These are phyloP conservation scores for Plasmopara viticola DNA, from an alignment of 352 stramenopile genomes.

Conservation along the genomic window DNA sequence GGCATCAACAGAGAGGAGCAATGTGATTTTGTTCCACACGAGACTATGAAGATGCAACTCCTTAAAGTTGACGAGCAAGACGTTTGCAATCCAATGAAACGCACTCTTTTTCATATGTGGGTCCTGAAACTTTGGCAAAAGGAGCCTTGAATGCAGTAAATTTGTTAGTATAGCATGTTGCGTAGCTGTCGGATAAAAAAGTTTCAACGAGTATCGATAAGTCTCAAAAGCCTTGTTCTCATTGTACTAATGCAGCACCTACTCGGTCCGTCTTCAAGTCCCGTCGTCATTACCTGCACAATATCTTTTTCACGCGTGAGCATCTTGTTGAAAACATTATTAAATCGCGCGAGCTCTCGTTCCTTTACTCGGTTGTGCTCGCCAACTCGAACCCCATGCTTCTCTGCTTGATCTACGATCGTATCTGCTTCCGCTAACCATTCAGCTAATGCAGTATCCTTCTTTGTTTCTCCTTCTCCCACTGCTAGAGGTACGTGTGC, in stretches of 20 bases:
- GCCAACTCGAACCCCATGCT: conserved; percentile 26
- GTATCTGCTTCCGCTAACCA: conserved; percentile 50
- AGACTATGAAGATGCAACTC: conserved; percentile 69
- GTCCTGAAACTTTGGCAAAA: conserved; percentile 52
- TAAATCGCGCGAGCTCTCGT: conserved; percentile 43
- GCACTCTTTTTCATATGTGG: conserved; percentile 44
- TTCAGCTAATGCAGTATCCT: conserved; percentile 32
- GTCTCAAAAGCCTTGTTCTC: not conserved
- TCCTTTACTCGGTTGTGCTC: conserved; percentile 40
- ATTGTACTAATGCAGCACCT: conserved; percentile 12
- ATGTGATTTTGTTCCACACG: conserved; percentile 80
- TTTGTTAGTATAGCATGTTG: conserved; percentile 61
- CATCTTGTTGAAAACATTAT: conserved; percentile 53
- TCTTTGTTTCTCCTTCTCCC: conserved; percentile 10
- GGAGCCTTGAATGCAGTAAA: conserved; percentile 51
- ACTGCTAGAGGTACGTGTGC: conserved; percentile 40
- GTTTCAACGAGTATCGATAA: conserved; percentile 2
- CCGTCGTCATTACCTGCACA: conserved; percentile 61
- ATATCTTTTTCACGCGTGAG: conserved; percentile 72
- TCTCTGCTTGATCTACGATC: conserved; percentile 25
- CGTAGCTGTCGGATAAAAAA: conserved; percentile 16
- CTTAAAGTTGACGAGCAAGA: conserved; percentile 80
- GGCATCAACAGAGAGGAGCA: conserved; percentile 51
- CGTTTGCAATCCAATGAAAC: conserved; percentile 74
- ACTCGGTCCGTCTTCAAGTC: conserved; percentile 64